Evolutionary conservation across 176 grass and related monocot species (phyloP).

Genomic region (Carex littledalei): DNA sequence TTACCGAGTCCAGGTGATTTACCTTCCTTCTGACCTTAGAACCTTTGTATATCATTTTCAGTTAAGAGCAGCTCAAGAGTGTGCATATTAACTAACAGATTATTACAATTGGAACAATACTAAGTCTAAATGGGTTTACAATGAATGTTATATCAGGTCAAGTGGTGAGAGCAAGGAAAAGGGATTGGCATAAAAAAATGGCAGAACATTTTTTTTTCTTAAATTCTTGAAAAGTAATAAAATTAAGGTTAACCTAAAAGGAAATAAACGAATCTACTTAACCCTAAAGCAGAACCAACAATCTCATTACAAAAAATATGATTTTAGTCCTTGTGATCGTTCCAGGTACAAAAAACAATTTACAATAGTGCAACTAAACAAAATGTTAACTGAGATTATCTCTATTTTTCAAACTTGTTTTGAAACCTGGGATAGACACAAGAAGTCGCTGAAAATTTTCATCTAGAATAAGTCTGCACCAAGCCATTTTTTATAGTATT

Average conservation of each 20-base stretch:
- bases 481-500: slow-evolving; percentile 11
- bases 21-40: too few species aligned
- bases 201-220: neutral
- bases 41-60: too few species aligned
- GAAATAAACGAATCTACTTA: neutral
- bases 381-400: neutral
- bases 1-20: too few species aligned
- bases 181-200: neutral
- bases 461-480: neutral
- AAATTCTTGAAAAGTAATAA: neutral
- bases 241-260: neutral
- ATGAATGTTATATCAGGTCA: neutral
- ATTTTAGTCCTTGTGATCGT: neutral
- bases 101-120: neutral
- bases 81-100: too few species aligned
- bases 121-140: neutral
- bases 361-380: neutral
- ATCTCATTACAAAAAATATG: neutral
- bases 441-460: neutral
- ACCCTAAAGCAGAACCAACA: neutral
- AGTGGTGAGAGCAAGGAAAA: neutral
- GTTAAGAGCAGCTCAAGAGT: too few species aligned
- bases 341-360: neutral
- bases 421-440: neutral
- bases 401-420: neutral